phyloP scores from a whole-genome alignment of 352 stramenopile species.

The Pythium utonaiense region DNA sequence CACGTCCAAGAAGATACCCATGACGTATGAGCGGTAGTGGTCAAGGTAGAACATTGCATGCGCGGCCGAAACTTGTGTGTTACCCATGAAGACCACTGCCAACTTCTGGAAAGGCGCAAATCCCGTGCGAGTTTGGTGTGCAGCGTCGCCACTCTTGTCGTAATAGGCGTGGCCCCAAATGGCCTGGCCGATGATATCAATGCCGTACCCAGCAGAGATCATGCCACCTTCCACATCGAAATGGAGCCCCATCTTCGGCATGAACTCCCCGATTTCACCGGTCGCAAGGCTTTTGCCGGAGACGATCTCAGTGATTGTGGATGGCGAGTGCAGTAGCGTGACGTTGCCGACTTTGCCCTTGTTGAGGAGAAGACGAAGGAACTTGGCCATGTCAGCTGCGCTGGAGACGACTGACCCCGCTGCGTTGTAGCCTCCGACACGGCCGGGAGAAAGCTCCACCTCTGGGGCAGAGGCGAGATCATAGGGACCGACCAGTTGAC shows the following conservation, averaged over 20 bases:
- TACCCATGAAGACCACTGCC: slow-evolving; percentile 56
- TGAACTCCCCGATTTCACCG: slow-evolving; percentile 32
- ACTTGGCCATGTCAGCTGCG: slow-evolving; percentile 48
- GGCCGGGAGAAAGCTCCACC: slow-evolving; percentile 29
- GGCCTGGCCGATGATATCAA: slow-evolving; percentile 50
- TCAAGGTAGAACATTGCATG: slow-evolving; percentile 46
- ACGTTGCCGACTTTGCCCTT: slow-evolving; percentile 56
- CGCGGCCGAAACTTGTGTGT: slow-evolving; percentile 37
- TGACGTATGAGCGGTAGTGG: slow-evolving; percentile 61
- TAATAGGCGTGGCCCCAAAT: slow-evolving; percentile 65
- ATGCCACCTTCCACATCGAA: slow-evolving; percentile 44
- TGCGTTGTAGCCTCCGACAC: slow-evolving; percentile 27
- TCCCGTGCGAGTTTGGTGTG: slow-evolving; percentile 55
- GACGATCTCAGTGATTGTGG: slow-evolving; percentile 48
- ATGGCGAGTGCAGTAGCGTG: slow-evolving; percentile 38
- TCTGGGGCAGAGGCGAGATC: slow-evolving; percentile 30
- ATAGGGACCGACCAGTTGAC: slow-evolving; percentile 41
- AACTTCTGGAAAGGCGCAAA: slow-evolving; percentile 45
- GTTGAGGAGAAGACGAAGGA: slow-evolving; percentile 56
- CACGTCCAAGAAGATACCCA: slow-evolving; percentile 64
- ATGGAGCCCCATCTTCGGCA: slow-evolving; percentile 42
- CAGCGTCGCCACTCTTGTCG: slow-evolving; percentile 63
- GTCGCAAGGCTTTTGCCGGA: slow-evolving; percentile 45
- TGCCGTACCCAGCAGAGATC: slow-evolving; percentile 55
- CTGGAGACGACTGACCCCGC: slow-evolving; percentile 47